Evolutionary conservation across 805 yeast species (phyloP), one percentile per base, ranked within the genome.

Genomic region (Metschnikowia gelsemii): DNA sequence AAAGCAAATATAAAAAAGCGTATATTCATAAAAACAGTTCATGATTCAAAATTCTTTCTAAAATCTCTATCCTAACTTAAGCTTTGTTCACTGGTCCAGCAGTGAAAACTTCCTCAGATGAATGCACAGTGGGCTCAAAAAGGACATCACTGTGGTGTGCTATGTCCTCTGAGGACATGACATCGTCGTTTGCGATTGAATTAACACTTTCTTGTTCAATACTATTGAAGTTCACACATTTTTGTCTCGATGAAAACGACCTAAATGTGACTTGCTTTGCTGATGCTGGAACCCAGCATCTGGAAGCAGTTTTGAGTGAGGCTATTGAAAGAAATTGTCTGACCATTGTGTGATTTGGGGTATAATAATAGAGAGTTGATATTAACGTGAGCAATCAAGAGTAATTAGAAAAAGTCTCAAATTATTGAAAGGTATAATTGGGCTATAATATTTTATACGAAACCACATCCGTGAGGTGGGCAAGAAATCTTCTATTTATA

Each of bases 41-140:
- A n/a, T n/a, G n/a, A n/a, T n/a, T n/a, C n/a, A n/a, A n/a, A n/a
- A n/a, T n/a, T n/a, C n/a, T 20, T 31, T 52, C 5, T 12, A 19
- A 31, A 16, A n/a, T n/a, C n/a, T n/a, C n/a, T n/a, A n/a, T n/a
- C 12, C 17, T 2, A 32, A 19, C 24, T 20, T 27, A 36, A 14
- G 52, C 54, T 55, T 52, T 59, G 45, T 63, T 68, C 45, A 66
- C 73, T 45, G 73, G 72, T 44, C 72, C 68, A 43, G 74, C 70
- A 54, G 75, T 68, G 52, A 57, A 56, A 16, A 70, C 51, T 38
- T 70, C 73, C 45, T 69, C 74, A n/a, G 63, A 55, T 20, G 73
- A 67, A 43, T 56, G 61, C 14, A 70, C 60, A 24, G 62, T 58
- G 13, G 75, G 73, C 50, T 69, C 72, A 48, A 70, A 69, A 2